A percentile compares a stretch with the other conserved stretches of the same genome.
Conservation (phyloP, 164 flowering plant species). For the Magnolia sinica region DNA sequence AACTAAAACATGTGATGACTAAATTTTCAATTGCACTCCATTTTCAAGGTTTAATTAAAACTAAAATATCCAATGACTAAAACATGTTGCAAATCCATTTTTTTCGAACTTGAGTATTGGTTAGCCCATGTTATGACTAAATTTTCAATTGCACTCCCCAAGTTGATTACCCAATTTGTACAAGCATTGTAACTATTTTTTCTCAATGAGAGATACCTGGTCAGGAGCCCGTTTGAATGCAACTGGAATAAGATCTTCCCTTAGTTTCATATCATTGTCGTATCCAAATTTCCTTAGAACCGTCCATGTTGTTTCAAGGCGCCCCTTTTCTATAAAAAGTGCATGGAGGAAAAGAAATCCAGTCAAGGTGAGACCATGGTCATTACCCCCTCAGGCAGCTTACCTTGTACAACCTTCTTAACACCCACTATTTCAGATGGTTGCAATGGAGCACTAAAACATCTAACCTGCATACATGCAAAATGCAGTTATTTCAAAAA, state of each 20-base stretch:
- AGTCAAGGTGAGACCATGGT: constrained; percentile 80
- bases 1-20: not conserved
- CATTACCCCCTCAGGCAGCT: constrained; percentile 84
- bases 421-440: constrained; percentile 89
- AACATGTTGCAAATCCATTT: not conserved
- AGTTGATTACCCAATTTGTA: not conserved
- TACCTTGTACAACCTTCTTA: constrained; percentile 91
- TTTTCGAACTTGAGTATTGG: not conserved
- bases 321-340: constrained; percentile 92
- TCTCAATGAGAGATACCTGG: constrained; percentile 50
- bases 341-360: constrained; percentile 97
- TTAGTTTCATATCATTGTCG: constrained; percentile 77
- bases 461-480: constrained; percentile 64
- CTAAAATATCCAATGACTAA: not conserved
- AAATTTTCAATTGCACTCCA: not conserved
- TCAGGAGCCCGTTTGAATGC: constrained; percentile 65
- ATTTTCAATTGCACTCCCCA: not conserved
- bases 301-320: constrained; percentile 98
- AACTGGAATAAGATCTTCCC: constrained; percentile 67
- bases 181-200: not conserved
- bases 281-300: constrained; percentile 95
- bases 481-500: constrained; percentile 1
- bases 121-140: not conserved
- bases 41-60: not conserved
- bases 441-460: constrained; percentile 94